A percentile compares a stretch with the other conserved stretches of the same genome.
Conservation (phyloP, 208 protist species). For the Tritrichomonas musculus region DNA sequence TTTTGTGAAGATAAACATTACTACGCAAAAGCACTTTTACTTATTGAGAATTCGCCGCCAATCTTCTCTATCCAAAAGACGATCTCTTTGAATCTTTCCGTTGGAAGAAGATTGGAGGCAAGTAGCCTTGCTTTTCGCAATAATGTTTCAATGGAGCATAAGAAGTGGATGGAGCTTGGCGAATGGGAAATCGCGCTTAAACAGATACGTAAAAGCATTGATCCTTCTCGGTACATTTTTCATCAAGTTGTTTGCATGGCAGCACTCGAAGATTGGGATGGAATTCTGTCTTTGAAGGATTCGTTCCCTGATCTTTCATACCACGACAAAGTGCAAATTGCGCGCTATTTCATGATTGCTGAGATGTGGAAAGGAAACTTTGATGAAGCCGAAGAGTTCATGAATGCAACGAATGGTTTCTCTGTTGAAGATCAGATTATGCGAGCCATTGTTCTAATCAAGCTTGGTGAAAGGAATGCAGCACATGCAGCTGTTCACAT, state of each 20-base stretch:
- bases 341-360: conserved; percentile 23
- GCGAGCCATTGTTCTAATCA: background rate
- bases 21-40: background rate
- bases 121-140: background rate
- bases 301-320: background rate
- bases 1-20: background rate
- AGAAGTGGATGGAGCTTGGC: background rate
- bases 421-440: background rate
- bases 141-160: background rate
- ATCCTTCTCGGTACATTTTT: background rate
- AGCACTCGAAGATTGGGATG: conserved; percentile 29
- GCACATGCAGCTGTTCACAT: background rate
- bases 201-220: background rate
- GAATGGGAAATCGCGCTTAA: background rate
- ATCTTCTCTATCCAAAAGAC: background rate
- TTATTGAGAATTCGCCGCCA: background rate
- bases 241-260: conserved; percentile 24
- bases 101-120: background rate
- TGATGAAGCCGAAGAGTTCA: background rate
- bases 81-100: background rate
- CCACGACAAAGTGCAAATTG: background rate
- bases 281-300: background rate
- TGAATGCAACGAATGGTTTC: background rate
- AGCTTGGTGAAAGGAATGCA: background rate
- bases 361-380: background rate